These are phyloP conservation scores for Tricholoma saponaceum DNA, from an alignment of 768 basidiomycete species.

Conservation along the genomic window DNA sequence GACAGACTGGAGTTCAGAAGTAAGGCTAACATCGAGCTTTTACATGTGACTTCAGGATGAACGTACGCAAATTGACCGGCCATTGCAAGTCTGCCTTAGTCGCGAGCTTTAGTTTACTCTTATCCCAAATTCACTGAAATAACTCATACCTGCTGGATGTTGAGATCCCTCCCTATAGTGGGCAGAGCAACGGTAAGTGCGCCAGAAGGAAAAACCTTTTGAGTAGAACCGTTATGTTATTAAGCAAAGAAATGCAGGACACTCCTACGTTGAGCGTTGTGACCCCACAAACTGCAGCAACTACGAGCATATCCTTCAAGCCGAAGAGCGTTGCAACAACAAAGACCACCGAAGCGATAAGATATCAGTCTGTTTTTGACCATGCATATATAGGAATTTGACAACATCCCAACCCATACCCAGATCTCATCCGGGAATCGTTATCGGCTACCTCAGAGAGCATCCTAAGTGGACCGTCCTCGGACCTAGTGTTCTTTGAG, in stretches of 20 bases:
- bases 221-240: background rate
- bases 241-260: background rate
- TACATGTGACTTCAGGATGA: background rate
- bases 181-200: background rate
- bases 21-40: background rate
- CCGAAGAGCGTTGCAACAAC: constrained; percentile 23
- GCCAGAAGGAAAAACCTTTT: background rate
- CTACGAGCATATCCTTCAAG: background rate
- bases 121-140: background rate
- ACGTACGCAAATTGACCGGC: background rate
- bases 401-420: background rate
- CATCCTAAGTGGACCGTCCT: background rate
- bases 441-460: background rate
- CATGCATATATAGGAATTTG: background rate
- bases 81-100: constrained; percentile 1
- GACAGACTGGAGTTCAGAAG: background rate
- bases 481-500: background rate
- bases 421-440: background rate
- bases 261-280: background rate
- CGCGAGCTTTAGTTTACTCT: background rate
- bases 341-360: constrained; percentile 39
- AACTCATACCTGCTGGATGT: background rate
- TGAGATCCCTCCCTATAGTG: background rate
- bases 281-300: background rate
- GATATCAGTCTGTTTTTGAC: constrained; percentile 19